These are phyloP conservation scores for Fusarium mexicanum DNA, from an alignment of 2,329 filamentous ascomycete genomes.

Conservation along the genomic window DNA sequence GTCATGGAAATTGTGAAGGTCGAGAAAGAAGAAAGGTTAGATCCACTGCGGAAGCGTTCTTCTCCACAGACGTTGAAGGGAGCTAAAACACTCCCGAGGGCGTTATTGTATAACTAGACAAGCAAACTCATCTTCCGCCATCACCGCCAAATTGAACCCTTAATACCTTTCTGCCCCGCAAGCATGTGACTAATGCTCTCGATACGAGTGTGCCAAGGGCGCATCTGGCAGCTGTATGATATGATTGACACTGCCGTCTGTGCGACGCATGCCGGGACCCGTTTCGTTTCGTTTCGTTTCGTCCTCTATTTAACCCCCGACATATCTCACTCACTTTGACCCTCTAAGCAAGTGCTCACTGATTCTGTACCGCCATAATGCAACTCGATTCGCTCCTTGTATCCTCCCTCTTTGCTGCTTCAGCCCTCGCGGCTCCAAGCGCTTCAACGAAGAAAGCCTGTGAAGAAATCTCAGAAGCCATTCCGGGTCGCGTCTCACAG, in stretches of 20 bases:
- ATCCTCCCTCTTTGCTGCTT: background rate
- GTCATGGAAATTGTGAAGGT: background rate
- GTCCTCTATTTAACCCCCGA: background rate
- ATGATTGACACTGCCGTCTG: background rate
- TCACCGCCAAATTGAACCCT: background rate
- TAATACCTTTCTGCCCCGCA: background rate
- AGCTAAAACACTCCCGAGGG: background rate
- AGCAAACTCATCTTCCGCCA: background rate
- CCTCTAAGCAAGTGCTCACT: background rate
- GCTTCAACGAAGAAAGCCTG: background rate
- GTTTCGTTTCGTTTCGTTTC: background rate
- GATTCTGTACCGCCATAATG: background rate
- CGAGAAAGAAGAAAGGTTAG: background rate
- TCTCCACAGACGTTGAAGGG: background rate
- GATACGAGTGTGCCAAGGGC: background rate
- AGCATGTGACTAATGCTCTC: background rate
- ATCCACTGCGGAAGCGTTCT: background rate
- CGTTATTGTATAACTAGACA: background rate
- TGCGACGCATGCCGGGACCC: background rate
- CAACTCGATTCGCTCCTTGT: background rate
- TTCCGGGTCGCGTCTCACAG: background rate
- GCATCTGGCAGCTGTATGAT: background rate
- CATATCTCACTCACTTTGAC: background rate
- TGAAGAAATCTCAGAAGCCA: conserved; percentile 2
- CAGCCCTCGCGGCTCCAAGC: conserved; percentile 18